These are phyloP conservation scores for Parafenestella ontariensis DNA, from an alignment of 2,329 filamentous ascomycete genomes.

Conservation along the genomic window DNA sequence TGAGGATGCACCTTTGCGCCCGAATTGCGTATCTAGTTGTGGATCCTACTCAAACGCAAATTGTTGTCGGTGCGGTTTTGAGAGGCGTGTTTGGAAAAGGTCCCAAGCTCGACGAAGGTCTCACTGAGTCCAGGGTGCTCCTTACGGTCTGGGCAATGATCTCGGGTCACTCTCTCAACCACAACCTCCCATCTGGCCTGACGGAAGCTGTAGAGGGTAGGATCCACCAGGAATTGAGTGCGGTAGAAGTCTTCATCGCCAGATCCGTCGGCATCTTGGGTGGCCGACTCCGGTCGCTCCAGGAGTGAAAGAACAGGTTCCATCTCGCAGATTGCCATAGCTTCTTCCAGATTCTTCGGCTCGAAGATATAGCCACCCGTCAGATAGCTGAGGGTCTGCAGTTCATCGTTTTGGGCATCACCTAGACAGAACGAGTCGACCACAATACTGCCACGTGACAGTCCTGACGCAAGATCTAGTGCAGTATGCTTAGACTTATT, in stretches of 20 bases:
- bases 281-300: conserved; percentile 39
- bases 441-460: conserved; percentile 34
- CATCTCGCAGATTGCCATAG: conserved; percentile 47
- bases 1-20: conserved; percentile 35
- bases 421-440: conserved; percentile 49
- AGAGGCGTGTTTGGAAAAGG: background rate
- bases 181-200: conserved; percentile 1
- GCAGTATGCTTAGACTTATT: conserved; percentile 36
- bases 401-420: conserved; percentile 28
- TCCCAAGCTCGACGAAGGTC: conserved; percentile 12
- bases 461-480: conserved; percentile 26
- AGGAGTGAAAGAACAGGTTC: conserved; percentile 46
- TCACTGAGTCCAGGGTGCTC: conserved; percentile 35
- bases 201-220: conserved; percentile 16
- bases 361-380: conserved; percentile 49
- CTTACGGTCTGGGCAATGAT: conserved; percentile 42
- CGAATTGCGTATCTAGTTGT: conserved; percentile 46
- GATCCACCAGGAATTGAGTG: background rate
- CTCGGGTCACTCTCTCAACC: conserved; percentile 33
- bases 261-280: conserved; percentile 1
- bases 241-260: background rate
- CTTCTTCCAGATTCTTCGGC: conserved; percentile 43
- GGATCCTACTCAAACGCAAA: conserved; percentile 34
- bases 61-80: conserved; percentile 14
- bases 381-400: conserved; percentile 40